Evolutionary conservation across 2,329 filamentous ascomycete species (phyloP).

Genomic region (Alternaria incomplexa): DNA sequence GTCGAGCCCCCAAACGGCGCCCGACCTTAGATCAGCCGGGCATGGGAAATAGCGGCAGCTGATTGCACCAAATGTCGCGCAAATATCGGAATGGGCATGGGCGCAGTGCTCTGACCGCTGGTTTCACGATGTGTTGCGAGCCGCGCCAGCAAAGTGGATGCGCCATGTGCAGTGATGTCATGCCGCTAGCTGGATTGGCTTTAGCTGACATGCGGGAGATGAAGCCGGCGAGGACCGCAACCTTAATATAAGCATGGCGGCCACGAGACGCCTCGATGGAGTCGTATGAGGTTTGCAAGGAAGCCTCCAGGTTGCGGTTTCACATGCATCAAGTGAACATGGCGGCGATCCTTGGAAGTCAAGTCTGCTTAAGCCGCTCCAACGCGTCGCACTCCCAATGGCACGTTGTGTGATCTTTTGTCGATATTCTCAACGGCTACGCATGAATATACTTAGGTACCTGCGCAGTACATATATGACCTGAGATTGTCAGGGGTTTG

Average conservation of each 20-base stretch:
- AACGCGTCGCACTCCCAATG: neutral
- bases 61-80: constrained; percentile 26
- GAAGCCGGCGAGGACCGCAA: constrained; percentile 1
- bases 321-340: neutral
- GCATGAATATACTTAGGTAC: neutral
- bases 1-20: constrained; percentile 12
- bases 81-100: constrained; percentile 10
- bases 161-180: constrained; percentile 13
- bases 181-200: neutral
- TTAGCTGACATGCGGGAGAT: neutral
- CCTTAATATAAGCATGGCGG: neutral
- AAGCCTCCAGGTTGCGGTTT: neutral
- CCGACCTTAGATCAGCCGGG: constrained; percentile 19
- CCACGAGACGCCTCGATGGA: neutral
- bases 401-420: neutral
- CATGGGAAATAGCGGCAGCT: constrained; percentile 12
- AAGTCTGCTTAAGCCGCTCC: neutral
- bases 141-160: constrained; percentile 4
- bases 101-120: constrained; percentile 21
- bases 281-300: neutral
- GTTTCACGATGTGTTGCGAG: constrained; percentile 15
- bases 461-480: neutral
- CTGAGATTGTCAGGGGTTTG: neutral
- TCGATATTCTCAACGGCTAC: neutral
- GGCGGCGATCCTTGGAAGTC: neutral